Evolutionary conservation across 2,329 filamentous ascomycete genomes (phyloP).

Genomic region (Alternaria infectoria): DNA sequence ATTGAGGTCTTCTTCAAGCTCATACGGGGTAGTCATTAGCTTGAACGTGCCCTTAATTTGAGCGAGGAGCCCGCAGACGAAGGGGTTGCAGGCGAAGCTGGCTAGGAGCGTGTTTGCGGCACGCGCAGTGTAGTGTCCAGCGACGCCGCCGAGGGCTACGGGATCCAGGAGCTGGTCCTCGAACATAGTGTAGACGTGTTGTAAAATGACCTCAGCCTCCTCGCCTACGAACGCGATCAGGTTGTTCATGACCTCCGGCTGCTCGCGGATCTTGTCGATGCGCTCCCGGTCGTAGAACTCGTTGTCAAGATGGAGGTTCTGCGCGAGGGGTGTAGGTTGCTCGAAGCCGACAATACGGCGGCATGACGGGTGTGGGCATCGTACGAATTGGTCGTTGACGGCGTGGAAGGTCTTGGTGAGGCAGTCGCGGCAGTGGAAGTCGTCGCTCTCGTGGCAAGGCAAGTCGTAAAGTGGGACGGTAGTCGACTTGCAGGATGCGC

Average conservation of each 20-base stretch:
- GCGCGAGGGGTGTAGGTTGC: background rate
- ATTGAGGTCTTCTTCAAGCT: constrained; percentile 9
- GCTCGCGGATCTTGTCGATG: constrained; percentile 11
- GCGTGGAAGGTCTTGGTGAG: constrained; percentile 6
- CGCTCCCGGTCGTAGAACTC: constrained; percentile 2
- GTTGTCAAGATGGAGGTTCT: background rate
- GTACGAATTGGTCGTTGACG: constrained; percentile 5
- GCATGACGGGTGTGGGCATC: constrained; percentile 11
- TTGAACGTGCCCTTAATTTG: constrained; percentile 1
- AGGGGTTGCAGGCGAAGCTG: constrained; percentile 1
- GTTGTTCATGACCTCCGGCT: constrained; percentile 14
- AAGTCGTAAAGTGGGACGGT: constrained; percentile 5
- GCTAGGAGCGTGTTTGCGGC: background rate
- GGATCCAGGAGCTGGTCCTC: constrained; percentile 13
- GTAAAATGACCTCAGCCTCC: constrained; percentile 6
- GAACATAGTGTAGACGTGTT: constrained; percentile 6
- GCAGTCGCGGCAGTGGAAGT: constrained; percentile 17
- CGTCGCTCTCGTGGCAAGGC: constrained; percentile 10
- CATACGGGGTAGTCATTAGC: constrained; percentile 4
- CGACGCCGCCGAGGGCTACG: constrained; percentile 4
- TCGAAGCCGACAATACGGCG: constrained; percentile 4
- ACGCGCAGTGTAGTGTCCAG: background rate
- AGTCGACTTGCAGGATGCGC: constrained; percentile 8
- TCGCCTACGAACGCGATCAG: constrained; percentile 9
- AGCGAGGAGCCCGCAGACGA: background rate